Evolutionary conservation across 1,284 basidiomycete genomes (phyloP).

Genomic region (Sanghuangporus sanghuang): DNA sequence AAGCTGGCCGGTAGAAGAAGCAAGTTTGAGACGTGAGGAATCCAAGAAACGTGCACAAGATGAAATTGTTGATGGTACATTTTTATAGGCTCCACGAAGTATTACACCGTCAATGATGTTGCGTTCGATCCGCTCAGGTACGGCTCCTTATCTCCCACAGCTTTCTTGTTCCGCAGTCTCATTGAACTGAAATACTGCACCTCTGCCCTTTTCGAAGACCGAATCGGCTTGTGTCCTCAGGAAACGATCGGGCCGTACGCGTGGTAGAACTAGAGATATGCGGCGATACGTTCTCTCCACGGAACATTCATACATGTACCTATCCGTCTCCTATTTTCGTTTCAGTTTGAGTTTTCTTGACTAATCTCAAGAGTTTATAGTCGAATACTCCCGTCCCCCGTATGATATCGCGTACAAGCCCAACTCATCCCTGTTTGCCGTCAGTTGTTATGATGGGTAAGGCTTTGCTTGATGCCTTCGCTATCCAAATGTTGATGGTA

Average conservation of each 20-base stretch:
- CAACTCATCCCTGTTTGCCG: conserved; percentile 23
- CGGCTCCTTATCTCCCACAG: conserved; percentile 4
- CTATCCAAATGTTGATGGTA: not conserved
- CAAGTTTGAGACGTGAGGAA: not conserved
- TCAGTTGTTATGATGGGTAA: conserved; percentile 31
- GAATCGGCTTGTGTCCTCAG: conserved; percentile 29
- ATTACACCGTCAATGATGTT: conserved; percentile 28
- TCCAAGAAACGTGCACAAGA: not conserved
- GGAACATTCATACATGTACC: conserved; percentile 8
- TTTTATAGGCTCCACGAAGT: conserved; percentile 5
- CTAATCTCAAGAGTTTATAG: conserved; percentile 16
- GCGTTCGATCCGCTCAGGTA: conserved; percentile 31
- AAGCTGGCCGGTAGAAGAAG: not conserved
- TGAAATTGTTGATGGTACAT: not conserved
- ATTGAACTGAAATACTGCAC: not conserved
- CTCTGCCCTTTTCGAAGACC: not conserved
- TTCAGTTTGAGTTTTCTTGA: not conserved
- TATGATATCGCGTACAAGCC: conserved; percentile 28
- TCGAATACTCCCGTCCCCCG: conserved; percentile 24
- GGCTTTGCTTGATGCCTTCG: conserved; percentile 6
- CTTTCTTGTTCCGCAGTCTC: not conserved
- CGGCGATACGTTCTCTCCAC: conserved; percentile 13
- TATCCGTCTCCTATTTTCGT: not conserved
- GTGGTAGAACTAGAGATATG: conserved; percentile 27
- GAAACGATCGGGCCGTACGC: conserved; percentile 24